Conservation (phyloP, 345 rosid species). For the Salix suchowensis region DNA sequence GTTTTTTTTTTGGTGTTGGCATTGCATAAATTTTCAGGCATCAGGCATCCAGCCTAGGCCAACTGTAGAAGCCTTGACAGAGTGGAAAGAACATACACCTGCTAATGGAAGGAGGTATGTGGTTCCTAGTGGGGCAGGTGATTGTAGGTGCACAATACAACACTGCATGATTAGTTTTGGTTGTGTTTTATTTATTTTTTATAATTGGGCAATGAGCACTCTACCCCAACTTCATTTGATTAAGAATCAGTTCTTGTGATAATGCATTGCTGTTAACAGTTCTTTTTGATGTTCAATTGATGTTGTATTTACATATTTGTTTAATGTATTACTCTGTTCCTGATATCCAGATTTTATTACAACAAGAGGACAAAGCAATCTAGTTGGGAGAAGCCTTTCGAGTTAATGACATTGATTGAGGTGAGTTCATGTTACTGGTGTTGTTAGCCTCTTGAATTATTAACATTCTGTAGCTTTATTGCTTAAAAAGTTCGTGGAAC, state of each 20-base stretch:
- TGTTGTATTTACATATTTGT: conserved; percentile 4
- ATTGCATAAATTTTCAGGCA: conserved; percentile 34
- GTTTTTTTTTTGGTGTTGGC: background rate
- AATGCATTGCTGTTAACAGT: background rate
- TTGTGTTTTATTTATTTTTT: background rate
- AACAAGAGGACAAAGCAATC: conserved; percentile 77
- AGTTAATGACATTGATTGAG: conserved; percentile 91
- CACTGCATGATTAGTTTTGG: conserved; percentile 4
- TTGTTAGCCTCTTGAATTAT: conserved; percentile 10
- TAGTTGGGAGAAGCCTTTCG: conserved; percentile 91
- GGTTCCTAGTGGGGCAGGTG: background rate
- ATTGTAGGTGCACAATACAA: background rate
- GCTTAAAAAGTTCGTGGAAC: background rate
- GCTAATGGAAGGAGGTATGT: conserved; percentile 78
- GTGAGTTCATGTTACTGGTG: conserved; percentile 36
- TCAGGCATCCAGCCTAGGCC: conserved; percentile 36
- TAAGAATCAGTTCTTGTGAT: background rate
- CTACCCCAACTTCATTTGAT: background rate
- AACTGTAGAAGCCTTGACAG: conserved; percentile 39
- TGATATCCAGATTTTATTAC: conserved; percentile 63
- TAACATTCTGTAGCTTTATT: background rate
- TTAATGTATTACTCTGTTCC: conserved; percentile 6
- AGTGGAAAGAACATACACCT: conserved; percentile 87
- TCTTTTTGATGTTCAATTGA: conserved; percentile 2
- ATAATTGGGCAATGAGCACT: background rate